phyloP scores from a whole-genome alignment of 345 rosid species.

The Microthlaspi erraticum region DNA sequence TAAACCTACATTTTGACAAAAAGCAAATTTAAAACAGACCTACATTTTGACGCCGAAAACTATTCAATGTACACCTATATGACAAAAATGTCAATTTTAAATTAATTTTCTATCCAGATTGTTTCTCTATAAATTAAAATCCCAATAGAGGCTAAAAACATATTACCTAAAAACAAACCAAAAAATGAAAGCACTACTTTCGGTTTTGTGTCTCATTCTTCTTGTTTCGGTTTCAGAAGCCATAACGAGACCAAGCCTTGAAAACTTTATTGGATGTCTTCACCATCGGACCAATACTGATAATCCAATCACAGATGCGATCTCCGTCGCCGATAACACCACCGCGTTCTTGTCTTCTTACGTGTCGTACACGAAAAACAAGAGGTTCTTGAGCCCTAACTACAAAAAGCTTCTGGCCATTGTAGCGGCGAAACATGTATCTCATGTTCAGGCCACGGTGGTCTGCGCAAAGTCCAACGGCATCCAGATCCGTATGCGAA shows the following conservation, averaged over 20 bases:
- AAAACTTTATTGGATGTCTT: neutral
- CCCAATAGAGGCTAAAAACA: neutral
- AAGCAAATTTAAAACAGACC: neutral
- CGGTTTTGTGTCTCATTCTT: neutral
- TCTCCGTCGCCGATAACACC: neutral
- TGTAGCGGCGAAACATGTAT: constrained; percentile 1
- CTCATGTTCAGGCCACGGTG: constrained; percentile 1
- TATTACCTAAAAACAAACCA: neutral
- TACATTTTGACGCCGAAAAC: neutral
- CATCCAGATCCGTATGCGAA: constrained; percentile 42
- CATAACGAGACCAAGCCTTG: neutral
- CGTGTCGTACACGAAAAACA: constrained; percentile 13
- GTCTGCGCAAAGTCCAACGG: constrained; percentile 5
- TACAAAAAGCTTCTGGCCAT: neutral
- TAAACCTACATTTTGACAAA: neutral
- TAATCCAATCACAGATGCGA: neutral
- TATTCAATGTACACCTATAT: neutral
- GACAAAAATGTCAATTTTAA: neutral
- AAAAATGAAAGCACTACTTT: neutral
- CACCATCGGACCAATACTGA: neutral
- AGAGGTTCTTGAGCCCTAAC: neutral
- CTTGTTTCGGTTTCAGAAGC: neutral
- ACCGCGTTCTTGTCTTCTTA: constrained; percentile 6
- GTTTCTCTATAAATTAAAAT: neutral
- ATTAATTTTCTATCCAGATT: neutral